Conservation (phyloP, 2,329 filamentous ascomycete genomes). For the Microcyclosporella mali region DNA sequence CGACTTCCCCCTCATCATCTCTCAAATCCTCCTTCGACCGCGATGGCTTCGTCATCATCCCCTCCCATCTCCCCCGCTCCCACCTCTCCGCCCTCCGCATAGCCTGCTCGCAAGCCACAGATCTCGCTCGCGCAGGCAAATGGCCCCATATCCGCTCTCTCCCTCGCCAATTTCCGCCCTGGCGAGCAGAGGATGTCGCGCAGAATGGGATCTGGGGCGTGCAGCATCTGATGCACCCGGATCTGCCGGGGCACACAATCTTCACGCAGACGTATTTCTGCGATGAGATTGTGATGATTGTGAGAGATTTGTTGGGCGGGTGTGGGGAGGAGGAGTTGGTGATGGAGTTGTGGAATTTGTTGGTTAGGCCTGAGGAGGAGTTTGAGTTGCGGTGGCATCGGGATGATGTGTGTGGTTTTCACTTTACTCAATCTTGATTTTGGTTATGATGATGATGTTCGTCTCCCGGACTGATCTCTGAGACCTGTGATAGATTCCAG, state of each 20-base stretch:
- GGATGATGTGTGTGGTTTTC: slow-evolving; percentile 51
- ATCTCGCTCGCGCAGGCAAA: slow-evolving; percentile 58
- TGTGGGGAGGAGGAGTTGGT: slow-evolving; percentile 55
- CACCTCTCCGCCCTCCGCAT: slow-evolving; percentile 55
- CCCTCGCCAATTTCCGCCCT: slow-evolving; percentile 87
- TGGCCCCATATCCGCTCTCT: slow-evolving; percentile 82
- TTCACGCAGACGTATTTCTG: slow-evolving; percentile 71
- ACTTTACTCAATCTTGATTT: no score
- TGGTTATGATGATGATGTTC: no score
- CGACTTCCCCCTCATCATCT: slow-evolving; percentile 3
- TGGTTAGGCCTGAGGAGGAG: slow-evolving; percentile 63
- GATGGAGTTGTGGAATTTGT: slow-evolving; percentile 83
- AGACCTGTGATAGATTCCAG: slow-evolving; percentile 54
- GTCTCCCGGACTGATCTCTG: no score
- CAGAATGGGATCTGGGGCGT: slow-evolving; percentile 77
- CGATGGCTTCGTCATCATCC: slow-evolving; percentile 72
- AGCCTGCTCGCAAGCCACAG: slow-evolving; percentile 53
- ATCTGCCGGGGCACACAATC: slow-evolving; percentile 53
- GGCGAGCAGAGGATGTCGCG: slow-evolving; percentile 48
- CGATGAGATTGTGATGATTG: slow-evolving; percentile 55
- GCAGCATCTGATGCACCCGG: slow-evolving; percentile 74
- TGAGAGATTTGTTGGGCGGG: slow-evolving; percentile 56
- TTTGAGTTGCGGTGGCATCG: slow-evolving; percentile 80
- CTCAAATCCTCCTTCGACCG: slow-evolving; percentile 53
- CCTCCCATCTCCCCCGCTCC: slow-evolving; percentile 52